These are phyloP conservation scores for Boletus reticulatus DNA, from an alignment of 768 basidiomycete genomes.

Conservation along the genomic window DNA sequence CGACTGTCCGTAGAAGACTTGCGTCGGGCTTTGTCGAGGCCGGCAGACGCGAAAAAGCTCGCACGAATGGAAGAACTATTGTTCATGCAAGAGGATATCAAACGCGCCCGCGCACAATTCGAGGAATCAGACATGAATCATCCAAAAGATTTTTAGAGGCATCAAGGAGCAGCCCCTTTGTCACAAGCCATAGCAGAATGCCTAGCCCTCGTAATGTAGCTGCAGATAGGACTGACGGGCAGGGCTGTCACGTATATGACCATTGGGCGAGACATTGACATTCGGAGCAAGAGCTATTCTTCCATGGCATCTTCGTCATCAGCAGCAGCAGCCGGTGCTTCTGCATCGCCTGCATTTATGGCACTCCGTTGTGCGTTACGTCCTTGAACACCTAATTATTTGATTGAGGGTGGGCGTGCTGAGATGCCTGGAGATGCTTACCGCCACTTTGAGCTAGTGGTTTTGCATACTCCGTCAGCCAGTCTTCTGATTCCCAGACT, in stretches of 20 bases:
- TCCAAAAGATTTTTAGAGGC: conserved; percentile 43
- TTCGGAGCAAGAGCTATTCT: conserved; percentile 39
- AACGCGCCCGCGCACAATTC: conserved; percentile 81
- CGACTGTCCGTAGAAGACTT: conserved; percentile 87
- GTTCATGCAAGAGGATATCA: conserved; percentile 94
- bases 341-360: conserved; percentile 19
- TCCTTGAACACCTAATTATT: conserved; percentile 50
- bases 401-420: conserved; percentile 1
- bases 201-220: neutral
- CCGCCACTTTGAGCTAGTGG: conserved; percentile 76
- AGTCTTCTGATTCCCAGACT: conserved; percentile 98
- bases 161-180: neutral
- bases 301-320: conserved; percentile 62
- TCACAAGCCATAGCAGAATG: neutral
- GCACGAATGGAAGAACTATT: conserved; percentile 89
- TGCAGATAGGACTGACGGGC: neutral
- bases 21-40: conserved; percentile 71
- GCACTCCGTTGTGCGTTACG: conserved; percentile 36
- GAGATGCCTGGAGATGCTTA: conserved; percentile 27
- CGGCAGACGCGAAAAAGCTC: conserved; percentile 89
- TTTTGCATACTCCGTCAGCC: conserved; percentile 80
- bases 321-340: conserved; percentile 29
- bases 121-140: conserved; percentile 51
- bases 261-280: neutral
- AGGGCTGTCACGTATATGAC: neutral